These are phyloP conservation scores for Pythium vanterpoolii DNA, from an alignment of 352 stramenopile species.

Conservation along the genomic window DNA sequence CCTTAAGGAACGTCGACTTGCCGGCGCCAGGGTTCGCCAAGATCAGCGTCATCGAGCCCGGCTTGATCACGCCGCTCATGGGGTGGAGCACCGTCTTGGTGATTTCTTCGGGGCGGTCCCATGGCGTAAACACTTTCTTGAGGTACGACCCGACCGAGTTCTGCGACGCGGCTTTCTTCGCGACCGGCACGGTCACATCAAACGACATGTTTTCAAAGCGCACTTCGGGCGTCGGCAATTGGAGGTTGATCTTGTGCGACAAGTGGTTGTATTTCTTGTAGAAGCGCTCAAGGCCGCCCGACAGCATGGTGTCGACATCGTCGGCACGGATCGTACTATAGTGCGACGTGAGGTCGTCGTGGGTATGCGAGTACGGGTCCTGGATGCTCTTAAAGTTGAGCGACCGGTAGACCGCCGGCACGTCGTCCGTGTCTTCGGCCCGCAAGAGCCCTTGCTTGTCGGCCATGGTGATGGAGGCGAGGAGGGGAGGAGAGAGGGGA, in stretches of 20 bases:
- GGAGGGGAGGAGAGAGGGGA: neutral
- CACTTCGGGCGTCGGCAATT: conserved; percentile 59
- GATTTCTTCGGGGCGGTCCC: conserved; percentile 35
- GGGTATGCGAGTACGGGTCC: conserved; percentile 56
- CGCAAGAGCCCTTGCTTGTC: conserved; percentile 31
- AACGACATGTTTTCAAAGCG: conserved; percentile 81
- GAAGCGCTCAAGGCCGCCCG: conserved; percentile 66
- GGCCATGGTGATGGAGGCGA: conserved; percentile 14
- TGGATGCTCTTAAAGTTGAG: conserved; percentile 75
- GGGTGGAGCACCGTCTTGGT: conserved; percentile 52
- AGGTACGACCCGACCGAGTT: conserved; percentile 58
- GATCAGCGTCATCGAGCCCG: conserved; percentile 51
- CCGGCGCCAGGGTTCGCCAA: conserved; percentile 67
- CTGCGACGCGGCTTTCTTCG: conserved; percentile 34
- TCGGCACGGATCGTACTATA: conserved; percentile 64
- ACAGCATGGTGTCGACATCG: conserved; percentile 67
- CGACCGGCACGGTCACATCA: conserved; percentile 45
- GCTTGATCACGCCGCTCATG: conserved; percentile 52
- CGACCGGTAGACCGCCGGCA: conserved; percentile 64
- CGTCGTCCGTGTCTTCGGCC: conserved; percentile 24
- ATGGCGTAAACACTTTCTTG: conserved; percentile 44
- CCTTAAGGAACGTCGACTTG: conserved; percentile 83
- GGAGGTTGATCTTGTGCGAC: conserved; percentile 64
- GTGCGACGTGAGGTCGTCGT: conserved; percentile 41
- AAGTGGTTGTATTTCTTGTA: conserved; percentile 84